Base-by-base conservation (phyloP, 257 asterid species). In the Misopates orontium region DNA sequence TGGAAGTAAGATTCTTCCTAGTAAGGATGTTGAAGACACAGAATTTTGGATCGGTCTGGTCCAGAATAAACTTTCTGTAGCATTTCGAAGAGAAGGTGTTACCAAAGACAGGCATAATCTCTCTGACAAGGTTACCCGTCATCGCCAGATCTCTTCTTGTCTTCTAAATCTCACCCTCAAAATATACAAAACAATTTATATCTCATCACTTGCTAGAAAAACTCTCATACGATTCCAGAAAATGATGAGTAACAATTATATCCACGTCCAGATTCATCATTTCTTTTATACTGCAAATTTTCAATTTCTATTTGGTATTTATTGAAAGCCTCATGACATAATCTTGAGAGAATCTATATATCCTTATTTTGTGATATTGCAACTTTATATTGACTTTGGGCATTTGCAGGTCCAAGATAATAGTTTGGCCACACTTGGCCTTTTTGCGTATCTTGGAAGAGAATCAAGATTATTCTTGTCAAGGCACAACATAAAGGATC, bases 1-100 rank as follows among this genome's bases (percentile, higher is more conserved):
- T 60, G 95, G 94, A 47, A 67, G 82, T 45, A 87, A 75, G 68
- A 73, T 87, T 72, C 85, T 87, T 22, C 95, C 95, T 2, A 72
- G 80, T 77, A 63, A 76, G 74, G 82, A 70, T 57, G 62, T 76
- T 47, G 89, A 80, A 71, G 90, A 83, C 53, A 41, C 79, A 41
- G 91, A 87, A 60, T 89, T 85, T 71, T 89, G 94, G 91, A 82
- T 89, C 62, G 97, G 94, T 53, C 82, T 89, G 58, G 83, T 85
- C 61, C 88, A 82, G 72, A 73, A 57, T 65, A 89, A 87, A 70
- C 86, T 89, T 49, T 84, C 77, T 52, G 49, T 65, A 24, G 95
- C 95, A 44, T 80, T 87, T 69, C 79, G 68, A 69, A 82, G 96
- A 77, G 96, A 89, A 72, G 75, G 90, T 74, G 86, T 87, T 68